These are phyloP conservation scores for Hypoxylon trugodes DNA, from an alignment of 495 filamentous ascomycete genomes.

Conservation along the genomic window DNA sequence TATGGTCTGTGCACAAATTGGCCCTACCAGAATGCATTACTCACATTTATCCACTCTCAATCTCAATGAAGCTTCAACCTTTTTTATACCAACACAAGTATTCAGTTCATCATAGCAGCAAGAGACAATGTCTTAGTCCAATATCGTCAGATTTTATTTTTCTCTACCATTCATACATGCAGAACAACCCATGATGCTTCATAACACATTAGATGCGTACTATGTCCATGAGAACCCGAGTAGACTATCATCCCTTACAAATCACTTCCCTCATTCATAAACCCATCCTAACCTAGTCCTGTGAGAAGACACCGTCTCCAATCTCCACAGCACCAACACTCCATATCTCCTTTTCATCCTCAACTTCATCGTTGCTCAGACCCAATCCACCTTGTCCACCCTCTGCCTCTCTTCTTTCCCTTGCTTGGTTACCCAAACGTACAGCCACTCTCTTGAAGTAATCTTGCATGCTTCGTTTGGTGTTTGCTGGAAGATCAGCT, in stretches of 20 bases:
- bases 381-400: constrained; percentile 87
- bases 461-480: constrained; percentile 91
- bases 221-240: constrained; percentile 1
- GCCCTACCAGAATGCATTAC: too few relatives aligned
- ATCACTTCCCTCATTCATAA: not conserved
- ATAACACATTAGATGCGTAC: constrained; percentile 1
- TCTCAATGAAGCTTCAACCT: too few relatives aligned
- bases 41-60: too few relatives aligned
- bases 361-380: constrained; percentile 83
- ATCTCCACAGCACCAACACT: constrained; percentile 91
- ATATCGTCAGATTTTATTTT: constrained; percentile 10
- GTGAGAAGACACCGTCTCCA: constrained; percentile 69
- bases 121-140: not conserved
- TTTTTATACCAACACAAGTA: too few relatives aligned
- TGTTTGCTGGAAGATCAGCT: constrained; percentile 66
- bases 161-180: constrained; percentile 9
- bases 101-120: too few relatives aligned
- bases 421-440: constrained; percentile 79
- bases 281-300: constrained; percentile 27
- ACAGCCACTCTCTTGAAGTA: constrained; percentile 95
- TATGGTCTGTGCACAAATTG: constrained; percentile 6
- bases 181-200: not conserved
- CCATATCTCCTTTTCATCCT: constrained; percentile 96
- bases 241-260: not conserved
- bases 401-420: constrained; percentile 88